These are phyloP conservation scores for Botrytis hyacinthi DNA, from an alignment of 2,329 filamentous ascomycete genomes.

Conservation along the genomic window DNA sequence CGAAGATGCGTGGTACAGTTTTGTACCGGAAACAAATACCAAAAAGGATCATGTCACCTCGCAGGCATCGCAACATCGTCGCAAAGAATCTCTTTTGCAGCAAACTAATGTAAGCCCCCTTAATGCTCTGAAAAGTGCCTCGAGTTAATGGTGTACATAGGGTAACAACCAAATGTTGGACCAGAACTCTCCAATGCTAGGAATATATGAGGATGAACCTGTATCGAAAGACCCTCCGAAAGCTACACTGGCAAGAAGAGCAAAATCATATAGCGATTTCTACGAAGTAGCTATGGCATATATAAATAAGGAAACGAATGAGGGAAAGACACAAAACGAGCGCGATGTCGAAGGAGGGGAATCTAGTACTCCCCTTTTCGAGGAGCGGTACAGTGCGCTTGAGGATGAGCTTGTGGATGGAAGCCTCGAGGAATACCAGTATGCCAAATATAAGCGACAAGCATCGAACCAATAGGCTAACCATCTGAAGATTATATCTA, in stretches of 20 bases:
- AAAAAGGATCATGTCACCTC: conserved; percentile 46
- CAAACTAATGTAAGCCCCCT: conserved; percentile 56
- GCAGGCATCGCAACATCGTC: conserved; percentile 54
- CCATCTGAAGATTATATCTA: conserved; percentile 62
- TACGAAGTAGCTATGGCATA: conserved; percentile 61
- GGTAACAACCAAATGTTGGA: conserved; percentile 54
- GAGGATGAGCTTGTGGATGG: conserved; percentile 72
- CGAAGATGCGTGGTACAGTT: conserved; percentile 82
- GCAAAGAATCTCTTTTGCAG: conserved; percentile 68
- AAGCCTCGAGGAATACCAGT: conserved; percentile 84
- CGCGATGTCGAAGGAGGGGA: conserved; percentile 42
- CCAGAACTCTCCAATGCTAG: conserved; percentile 54
- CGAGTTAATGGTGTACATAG: conserved; percentile 41
- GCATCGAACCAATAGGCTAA: conserved; percentile 9
- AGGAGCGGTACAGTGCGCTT: conserved; percentile 55
- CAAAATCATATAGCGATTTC: conserved; percentile 78
- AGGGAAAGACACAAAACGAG: conserved; percentile 25
- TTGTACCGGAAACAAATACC: conserved; percentile 61
- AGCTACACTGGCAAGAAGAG: conserved; percentile 62
- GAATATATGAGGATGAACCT: conserved; percentile 57
- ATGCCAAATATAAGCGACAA: conserved; percentile 39
- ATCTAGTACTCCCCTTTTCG: conserved; percentile 51
- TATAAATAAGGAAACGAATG: conserved; percentile 48
- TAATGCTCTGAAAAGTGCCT: background rate
- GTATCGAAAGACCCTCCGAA: conserved; percentile 60